Evolutionary conservation across 306 rosid genomes (phyloP).

Genomic region (Prunus kanzakura): DNA sequence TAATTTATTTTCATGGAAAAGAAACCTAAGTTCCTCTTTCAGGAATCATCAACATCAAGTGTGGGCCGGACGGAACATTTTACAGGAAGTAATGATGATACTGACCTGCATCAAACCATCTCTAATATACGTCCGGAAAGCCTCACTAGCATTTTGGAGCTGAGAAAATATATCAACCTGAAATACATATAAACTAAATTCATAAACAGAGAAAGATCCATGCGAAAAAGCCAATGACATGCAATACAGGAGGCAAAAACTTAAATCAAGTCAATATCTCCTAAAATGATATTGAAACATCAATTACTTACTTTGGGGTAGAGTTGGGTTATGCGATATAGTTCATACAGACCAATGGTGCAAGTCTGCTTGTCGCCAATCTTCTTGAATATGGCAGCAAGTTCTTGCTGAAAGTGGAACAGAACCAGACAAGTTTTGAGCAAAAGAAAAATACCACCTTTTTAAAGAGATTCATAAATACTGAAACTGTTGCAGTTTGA

Average conservation of each 20-base stretch:
- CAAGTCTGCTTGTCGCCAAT: slow-evolving; percentile 99
- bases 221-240: not conserved
- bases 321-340: slow-evolving; percentile 89
- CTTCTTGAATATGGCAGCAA: slow-evolving; percentile 97
- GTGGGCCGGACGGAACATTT: not conserved
- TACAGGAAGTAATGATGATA: slow-evolving; percentile 9
- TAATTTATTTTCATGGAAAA: not conserved
- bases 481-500: slow-evolving; percentile 12
- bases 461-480: not conserved
- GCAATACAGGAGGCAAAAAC: not conserved
- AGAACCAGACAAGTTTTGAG: slow-evolving; percentile 6
- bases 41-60: not conserved
- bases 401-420: slow-evolving; percentile 73
- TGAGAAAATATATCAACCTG: slow-evolving; percentile 98
- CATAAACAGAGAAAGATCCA: slow-evolving; percentile 11
- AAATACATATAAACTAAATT: slow-evolving; percentile 19
- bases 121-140: slow-evolving; percentile 94
- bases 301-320: slow-evolving; percentile 72
- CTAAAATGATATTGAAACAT: not conserved
- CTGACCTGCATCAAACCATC: slow-evolving; percentile 94
- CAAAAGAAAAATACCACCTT: not conserved
- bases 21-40: not conserved
- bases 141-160: slow-evolving; percentile 99
- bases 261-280: not conserved
- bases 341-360: slow-evolving; percentile 85